Conservation (phyloP, 345 rosid species). For the Pseudoturritis turrita region DNA sequence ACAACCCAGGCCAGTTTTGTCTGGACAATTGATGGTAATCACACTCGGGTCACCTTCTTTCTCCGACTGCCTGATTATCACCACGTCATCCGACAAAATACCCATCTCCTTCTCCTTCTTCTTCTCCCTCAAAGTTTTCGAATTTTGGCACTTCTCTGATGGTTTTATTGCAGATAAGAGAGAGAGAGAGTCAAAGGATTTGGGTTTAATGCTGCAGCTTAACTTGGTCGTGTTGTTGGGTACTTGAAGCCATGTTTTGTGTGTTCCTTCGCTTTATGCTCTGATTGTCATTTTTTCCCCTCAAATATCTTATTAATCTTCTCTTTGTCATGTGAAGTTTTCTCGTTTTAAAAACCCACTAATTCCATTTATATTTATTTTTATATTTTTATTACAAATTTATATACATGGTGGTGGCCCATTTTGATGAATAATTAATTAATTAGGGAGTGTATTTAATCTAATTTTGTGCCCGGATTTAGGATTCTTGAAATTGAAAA, state of each 20-base stretch:
- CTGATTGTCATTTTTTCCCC: not conserved
- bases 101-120: conserved; percentile 47
- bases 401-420: no score
- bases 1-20: conserved; percentile 94
- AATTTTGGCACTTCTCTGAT: not conserved
- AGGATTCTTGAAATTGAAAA: no score
- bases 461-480: no score
- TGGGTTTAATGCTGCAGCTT: not conserved
- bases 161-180: not conserved
- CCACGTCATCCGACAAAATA: conserved; percentile 72
- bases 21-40: conserved; percentile 88
- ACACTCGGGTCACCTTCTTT: conserved; percentile 71
- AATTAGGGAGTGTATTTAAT: no score
- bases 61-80: conserved; percentile 66
- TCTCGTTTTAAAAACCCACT: not conserved
- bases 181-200: not conserved
- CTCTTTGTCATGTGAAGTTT: not conserved
- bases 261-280: not conserved
- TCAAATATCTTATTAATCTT: not conserved
- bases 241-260: conserved; percentile 13
- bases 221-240: conserved; percentile 14
- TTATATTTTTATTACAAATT: no score
- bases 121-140: not conserved
- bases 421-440: no score
- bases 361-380: no score